Conservation (phyloP, 768 basidiomycete species). For the Pisolithus marmoratus region DNA sequence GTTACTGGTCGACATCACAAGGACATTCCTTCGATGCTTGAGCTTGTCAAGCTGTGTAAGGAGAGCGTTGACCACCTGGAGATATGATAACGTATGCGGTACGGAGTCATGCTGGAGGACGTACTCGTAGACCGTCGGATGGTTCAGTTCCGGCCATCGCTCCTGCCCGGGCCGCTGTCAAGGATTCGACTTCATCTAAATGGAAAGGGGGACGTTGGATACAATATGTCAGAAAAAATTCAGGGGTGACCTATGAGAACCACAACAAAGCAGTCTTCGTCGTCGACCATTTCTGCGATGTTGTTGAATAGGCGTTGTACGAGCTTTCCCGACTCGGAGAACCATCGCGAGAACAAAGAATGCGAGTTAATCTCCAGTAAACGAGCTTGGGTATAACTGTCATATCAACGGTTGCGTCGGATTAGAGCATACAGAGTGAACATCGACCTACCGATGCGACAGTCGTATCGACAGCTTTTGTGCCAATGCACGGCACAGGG, state of each 20-base stretch:
- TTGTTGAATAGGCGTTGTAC: constrained; percentile 89
- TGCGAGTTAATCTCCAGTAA: constrained; percentile 97
- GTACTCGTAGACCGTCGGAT: constrained; percentile 86
- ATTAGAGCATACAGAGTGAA: neutral
- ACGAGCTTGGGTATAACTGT: constrained; percentile 79
- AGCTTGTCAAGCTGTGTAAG: constrained; percentile 96
- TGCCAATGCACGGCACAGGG: constrained; percentile 87
- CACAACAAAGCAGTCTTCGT: constrained; percentile 86
- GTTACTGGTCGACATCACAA: constrained; percentile 96
- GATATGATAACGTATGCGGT: neutral
- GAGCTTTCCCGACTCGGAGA: constrained; percentile 97
- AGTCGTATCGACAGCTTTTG: constrained; percentile 93
- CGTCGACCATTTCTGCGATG: constrained; percentile 88
- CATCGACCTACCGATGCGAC: constrained; percentile 58
- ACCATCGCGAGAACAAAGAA: constrained; percentile 97
- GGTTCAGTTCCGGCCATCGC: constrained; percentile 96
- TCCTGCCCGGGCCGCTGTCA: constrained; percentile 91
- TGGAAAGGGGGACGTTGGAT: neutral
- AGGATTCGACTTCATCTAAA: constrained; percentile 90
- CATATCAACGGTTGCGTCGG: constrained; percentile 1
- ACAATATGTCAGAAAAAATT: neutral
- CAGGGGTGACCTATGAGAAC: constrained; percentile 75
- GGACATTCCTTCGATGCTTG: constrained; percentile 86
- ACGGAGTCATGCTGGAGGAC: neutral
- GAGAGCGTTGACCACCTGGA: constrained; percentile 93